Base-by-base conservation (phyloP, 164 flowering plant species). In the Amborella trichopoda region DNA sequence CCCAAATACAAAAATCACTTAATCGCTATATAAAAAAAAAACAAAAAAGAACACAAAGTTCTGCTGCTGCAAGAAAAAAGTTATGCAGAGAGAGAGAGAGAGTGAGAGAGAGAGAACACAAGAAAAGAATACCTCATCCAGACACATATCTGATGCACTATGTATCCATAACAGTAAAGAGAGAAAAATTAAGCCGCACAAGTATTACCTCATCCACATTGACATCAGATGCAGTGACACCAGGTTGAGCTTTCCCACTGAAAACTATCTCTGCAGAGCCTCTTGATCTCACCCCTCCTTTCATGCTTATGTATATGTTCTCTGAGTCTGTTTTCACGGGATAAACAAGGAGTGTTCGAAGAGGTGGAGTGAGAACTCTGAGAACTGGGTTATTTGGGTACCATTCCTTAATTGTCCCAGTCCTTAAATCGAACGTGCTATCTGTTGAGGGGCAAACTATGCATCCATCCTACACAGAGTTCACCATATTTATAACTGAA, bases 221-320 rank as follows among this genome's bases (percentile, higher is more conserved):
- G 58, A 90, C 95, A 68, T 85, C 86, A 6, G 75, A 53, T 23
- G 94, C 83, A 47, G 95, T 90, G 1, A 72, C 23, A 55, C 97
- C 97, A 20, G 97, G 95, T 49, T 83, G 81, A 74, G 97, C 86
- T 63, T 64, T 90, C 38, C 97, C 97, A 52, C 94, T 83, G 44
- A 85, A 85, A 16, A 90, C 83, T 44, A 90, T 85, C 70, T 90
- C 97, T 4, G 95, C 80, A 46, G 94, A 65, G 4, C 60, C 78
- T 60, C 66, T 86, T 27, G 73, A 32, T 26, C 17, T 40, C 2
- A 40, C 44, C 25, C 54, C 54, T 33, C 69, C 68, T 23, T 51
- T 49, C 53, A 83, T 56, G 65, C 78, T 76, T 56, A 89, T 85
- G 61, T 69, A 89, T 42, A 89, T 90, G 47, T 85, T 83, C 21